Conservation (phyloP, 1,139 yeast genomes). For the Blastobotrys proliferans region DNA sequence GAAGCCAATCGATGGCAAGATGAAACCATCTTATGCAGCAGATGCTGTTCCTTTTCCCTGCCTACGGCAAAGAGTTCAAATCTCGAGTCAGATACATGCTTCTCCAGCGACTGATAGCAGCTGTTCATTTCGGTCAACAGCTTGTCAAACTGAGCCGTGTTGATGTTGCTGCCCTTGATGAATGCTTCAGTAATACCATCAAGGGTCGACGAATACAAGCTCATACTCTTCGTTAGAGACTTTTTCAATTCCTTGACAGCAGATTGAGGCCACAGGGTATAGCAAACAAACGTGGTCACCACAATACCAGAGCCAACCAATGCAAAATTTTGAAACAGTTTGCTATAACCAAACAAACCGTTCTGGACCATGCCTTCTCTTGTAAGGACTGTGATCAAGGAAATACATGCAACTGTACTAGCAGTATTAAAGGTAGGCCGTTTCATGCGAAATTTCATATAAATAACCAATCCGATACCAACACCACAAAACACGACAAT, state of each 20-base stretch:
- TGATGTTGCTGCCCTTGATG: conserved; percentile 43
- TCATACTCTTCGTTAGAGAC: conserved; percentile 51
- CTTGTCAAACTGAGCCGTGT: conserved; percentile 39
- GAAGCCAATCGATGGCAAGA: conserved; percentile 52
- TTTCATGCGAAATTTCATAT: conserved; percentile 61
- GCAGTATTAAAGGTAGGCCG: conserved; percentile 77
- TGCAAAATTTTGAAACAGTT: conserved; percentile 52
- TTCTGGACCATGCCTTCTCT: conserved; percentile 71
- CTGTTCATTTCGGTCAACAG: conserved; percentile 41
- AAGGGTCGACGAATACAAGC: conserved; percentile 50
- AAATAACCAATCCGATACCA: conserved; percentile 65
- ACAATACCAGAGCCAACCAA: conserved; percentile 63
- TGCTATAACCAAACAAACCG: conserved; percentile 53
- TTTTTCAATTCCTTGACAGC: conserved; percentile 48
- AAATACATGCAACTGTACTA: conserved; percentile 70
- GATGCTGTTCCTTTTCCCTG: conserved; percentile 48
- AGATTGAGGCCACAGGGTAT: conserved; percentile 58
- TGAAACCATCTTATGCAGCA: conserved; percentile 46
- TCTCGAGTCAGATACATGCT: conserved; percentile 55
- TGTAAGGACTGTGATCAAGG: conserved; percentile 67
- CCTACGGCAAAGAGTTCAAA: conserved; percentile 58
- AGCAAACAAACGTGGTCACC: conserved; percentile 57
- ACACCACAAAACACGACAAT: conserved; percentile 48
- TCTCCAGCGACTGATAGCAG: conserved; percentile 41
- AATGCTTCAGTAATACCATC: conserved; percentile 51